Conservation (phyloP, 2,329 filamentous ascomycete species). For the Xylaria sp. region DNA sequence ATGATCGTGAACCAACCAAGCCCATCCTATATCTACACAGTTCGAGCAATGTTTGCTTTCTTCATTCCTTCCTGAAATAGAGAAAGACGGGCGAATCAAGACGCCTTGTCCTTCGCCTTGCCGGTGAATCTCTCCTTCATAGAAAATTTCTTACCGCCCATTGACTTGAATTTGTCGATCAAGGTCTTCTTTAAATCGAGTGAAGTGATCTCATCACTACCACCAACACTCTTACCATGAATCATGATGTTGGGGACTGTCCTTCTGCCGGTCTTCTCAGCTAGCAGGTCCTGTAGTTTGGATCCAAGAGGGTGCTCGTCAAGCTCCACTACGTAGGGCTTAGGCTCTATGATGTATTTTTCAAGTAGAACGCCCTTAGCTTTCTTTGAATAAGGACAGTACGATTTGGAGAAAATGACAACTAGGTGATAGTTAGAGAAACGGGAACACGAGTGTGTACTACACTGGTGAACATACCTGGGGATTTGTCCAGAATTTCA, state of each 20-base stretch:
- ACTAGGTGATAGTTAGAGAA: conserved; percentile 62
- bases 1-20: conserved; percentile 27
- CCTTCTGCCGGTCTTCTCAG: conserved; percentile 77
- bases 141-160: conserved; percentile 70
- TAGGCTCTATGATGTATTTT: conserved; percentile 83
- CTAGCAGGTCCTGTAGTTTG: conserved; percentile 77
- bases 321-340: conserved; percentile 89
- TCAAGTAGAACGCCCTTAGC: conserved; percentile 88
- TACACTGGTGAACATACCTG: conserved; percentile 66
- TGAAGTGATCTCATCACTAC: conserved; percentile 83
- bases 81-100: conserved; percentile 13
- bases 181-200: conserved; percentile 76
- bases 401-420: conserved; percentile 95
- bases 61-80: background rate
- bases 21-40: conserved; percentile 34
- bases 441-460: background rate
- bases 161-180: conserved; percentile 74
- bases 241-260: conserved; percentile 95
- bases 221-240: conserved; percentile 88
- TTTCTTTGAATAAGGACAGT: conserved; percentile 85
- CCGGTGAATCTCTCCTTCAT: conserved; percentile 40
- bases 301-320: conserved; percentile 81
- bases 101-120: conserved; percentile 29
- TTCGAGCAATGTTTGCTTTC: background rate
- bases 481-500: conserved; percentile 82